Conservation (phyloP, 148 eudicot genomes). For the Cornus kousa region DNA sequence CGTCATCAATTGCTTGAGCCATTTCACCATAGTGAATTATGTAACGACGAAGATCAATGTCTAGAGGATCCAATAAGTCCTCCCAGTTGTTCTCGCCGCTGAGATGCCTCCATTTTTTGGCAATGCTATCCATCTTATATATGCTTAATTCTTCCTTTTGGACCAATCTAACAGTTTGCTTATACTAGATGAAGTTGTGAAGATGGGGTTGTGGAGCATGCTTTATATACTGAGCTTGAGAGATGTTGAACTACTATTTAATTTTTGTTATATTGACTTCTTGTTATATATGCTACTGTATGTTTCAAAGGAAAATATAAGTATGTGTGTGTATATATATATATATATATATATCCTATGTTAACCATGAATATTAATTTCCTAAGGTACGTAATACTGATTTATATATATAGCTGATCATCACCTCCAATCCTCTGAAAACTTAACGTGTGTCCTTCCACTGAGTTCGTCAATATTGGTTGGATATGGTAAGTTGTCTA, state of each 20-base stretch:
- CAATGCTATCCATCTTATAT: constrained; percentile 19
- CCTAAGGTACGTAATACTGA: not conserved
- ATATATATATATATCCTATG: too few species aligned
- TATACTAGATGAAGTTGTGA: not conserved
- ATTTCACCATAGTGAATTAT: constrained; percentile 76
- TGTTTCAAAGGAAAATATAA: too few species aligned
- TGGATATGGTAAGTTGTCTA: not conserved
- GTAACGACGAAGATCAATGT: constrained; percentile 59
- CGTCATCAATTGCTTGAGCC: constrained; percentile 76
- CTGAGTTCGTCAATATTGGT: not conserved
- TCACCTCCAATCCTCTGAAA: not conserved
- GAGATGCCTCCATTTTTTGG: constrained; percentile 59
- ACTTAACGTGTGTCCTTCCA: too few species aligned
- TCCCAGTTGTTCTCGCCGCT: constrained; percentile 69
- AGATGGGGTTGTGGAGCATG: not conserved
- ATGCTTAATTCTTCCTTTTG: constrained; percentile 6
- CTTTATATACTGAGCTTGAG: not conserved
- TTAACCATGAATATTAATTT: not conserved
- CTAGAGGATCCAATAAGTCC: constrained; percentile 58
- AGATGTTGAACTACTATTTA: not conserved
- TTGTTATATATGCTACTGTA: too few species aligned
- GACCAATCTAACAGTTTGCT: constrained; percentile 11
- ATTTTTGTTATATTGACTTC: not conserved
- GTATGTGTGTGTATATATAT: too few species aligned
- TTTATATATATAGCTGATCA: not conserved